Conservation (phyloP, 257 asterid species). For the Salvia hispanica region DNA sequence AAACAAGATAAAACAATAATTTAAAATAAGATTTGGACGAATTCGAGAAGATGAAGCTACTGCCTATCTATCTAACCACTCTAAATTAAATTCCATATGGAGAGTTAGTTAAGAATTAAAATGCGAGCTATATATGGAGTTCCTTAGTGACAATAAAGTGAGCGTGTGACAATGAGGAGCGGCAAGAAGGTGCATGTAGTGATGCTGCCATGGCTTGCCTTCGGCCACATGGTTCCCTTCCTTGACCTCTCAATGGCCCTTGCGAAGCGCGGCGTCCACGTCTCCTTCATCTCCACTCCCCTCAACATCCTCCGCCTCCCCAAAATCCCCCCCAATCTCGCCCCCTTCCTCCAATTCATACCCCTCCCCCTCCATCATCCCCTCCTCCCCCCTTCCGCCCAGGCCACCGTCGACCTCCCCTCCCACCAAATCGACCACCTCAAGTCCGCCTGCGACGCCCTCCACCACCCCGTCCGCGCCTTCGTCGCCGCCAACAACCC, state of each 20-base stretch:
- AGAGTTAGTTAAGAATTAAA: too few species aligned
- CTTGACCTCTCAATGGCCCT: constrained; percentile 39
- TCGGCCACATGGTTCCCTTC: constrained; percentile 36
- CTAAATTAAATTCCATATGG: too few species aligned
- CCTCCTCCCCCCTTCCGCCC: neutral
- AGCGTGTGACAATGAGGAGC: neutral
- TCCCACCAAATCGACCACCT: neutral
- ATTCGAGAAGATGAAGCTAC: too few species aligned
- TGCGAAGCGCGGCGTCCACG: constrained; percentile 39
- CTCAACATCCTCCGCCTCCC: constrained; percentile 34
- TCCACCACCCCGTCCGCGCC: constrained; percentile 7
- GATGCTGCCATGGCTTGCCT: constrained; percentile 12
- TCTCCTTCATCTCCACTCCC: constrained; percentile 35
- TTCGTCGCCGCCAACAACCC: constrained; percentile 1
- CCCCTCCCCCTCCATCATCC: neutral
- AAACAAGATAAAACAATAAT: too few species aligned
- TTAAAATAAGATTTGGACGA: too few species aligned
- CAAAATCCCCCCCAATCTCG: constrained; percentile 16
- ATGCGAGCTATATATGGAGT: too few species aligned
- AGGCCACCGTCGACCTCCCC: constrained; percentile 1
- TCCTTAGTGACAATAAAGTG: too few species aligned
- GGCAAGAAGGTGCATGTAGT: neutral
- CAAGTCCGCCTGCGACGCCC: neutral
- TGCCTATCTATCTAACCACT: too few species aligned
- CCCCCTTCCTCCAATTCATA: neutral